A percentile compares a stretch with the other conserved stretches of the same genome.
Evolutionary conservation across 306 rosid species (phyloP).

Genomic region (Corylus heterophylla): DNA sequence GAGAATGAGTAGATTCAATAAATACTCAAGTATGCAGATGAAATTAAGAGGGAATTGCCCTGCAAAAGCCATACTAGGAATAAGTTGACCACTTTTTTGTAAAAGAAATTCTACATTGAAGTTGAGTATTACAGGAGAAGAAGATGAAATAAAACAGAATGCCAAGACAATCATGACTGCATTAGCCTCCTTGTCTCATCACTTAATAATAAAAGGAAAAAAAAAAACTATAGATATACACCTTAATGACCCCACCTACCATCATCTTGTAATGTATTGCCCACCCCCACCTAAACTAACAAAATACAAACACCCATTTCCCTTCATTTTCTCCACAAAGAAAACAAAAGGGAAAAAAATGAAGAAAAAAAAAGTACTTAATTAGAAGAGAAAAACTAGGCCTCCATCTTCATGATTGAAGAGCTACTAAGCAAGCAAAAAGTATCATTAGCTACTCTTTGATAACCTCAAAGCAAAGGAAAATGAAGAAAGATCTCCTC

Average conservation of each 20-base stretch:
- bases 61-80: background rate
- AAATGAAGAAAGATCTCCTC: conserved; percentile 30
- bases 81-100: background rate
- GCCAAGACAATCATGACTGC: conserved; percentile 66
- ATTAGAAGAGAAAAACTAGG: conserved; percentile 37
- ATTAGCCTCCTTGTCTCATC: conserved; percentile 56
- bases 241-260: conserved; percentile 68
- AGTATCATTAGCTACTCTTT: conserved; percentile 33
- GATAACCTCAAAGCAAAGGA: conserved; percentile 34
- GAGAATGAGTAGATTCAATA: background rate
- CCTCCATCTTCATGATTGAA: conserved; percentile 46
- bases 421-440: conserved; percentile 28
- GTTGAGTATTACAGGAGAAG: conserved; percentile 31
- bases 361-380: conserved; percentile 18
- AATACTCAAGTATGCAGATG: background rate
- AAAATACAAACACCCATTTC: conserved; percentile 46
- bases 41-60: background rate
- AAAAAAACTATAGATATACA: conserved; percentile 71
- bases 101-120: conserved; percentile 8
- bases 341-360: conserved; percentile 6
- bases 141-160: conserved; percentile 36
- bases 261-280: conserved; percentile 60
- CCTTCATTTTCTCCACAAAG: conserved; percentile 33
- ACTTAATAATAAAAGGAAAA: conserved; percentile 47
- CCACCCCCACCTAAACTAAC: conserved; percentile 54